Evolutionary conservation across 2,329 filamentous ascomycete species (phyloP).

Genomic region (Ilyonectria mors-panacis): DNA sequence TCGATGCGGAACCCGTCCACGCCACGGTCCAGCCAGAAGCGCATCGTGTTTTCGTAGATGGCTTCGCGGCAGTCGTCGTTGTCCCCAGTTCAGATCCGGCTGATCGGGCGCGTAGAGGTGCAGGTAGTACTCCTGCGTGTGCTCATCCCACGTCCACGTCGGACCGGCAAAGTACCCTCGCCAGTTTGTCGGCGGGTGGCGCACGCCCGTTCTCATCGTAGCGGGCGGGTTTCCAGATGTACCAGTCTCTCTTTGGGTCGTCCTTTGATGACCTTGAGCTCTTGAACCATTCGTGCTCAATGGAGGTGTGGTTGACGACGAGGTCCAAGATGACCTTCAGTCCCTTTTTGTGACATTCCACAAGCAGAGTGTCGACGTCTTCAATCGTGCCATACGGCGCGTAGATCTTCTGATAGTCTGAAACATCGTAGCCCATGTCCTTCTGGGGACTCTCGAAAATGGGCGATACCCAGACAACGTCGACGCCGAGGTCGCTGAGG

Average conservation of each 20-base stretch:
- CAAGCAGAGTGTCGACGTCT: constrained; percentile 76
- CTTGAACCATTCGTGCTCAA: constrained; percentile 71
- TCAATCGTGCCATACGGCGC: constrained; percentile 76
- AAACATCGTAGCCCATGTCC: constrained; percentile 83
- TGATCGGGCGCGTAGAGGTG: constrained; percentile 78
- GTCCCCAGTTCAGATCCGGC: constrained; percentile 85
- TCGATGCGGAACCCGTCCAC: constrained; percentile 78
- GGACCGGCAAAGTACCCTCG: constrained; percentile 61
- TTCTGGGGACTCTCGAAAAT: constrained; percentile 71
- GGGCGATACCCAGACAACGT: constrained; percentile 72
- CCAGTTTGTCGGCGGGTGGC: constrained; percentile 73
- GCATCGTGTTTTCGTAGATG: constrained; percentile 76
- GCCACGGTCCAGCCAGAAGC: constrained; percentile 81
- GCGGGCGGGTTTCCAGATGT: constrained; percentile 74
- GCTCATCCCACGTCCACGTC: constrained; percentile 69
- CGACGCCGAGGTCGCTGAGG: constrained; percentile 72
- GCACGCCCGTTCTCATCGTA: constrained; percentile 68
- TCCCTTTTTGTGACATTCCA: constrained; percentile 69
- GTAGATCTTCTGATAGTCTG: constrained; percentile 77
- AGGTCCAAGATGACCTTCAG: constrained; percentile 81
- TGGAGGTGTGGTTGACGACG: constrained; percentile 79
- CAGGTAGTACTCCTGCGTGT: constrained; percentile 67
- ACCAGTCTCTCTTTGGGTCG: constrained; percentile 72
- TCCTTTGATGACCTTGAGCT: constrained; percentile 65
- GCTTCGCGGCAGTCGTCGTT: constrained; percentile 75